These are phyloP conservation scores for Pinus albicaulis DNA, from an alignment of 75 land plant species.

Conservation along the genomic window DNA sequence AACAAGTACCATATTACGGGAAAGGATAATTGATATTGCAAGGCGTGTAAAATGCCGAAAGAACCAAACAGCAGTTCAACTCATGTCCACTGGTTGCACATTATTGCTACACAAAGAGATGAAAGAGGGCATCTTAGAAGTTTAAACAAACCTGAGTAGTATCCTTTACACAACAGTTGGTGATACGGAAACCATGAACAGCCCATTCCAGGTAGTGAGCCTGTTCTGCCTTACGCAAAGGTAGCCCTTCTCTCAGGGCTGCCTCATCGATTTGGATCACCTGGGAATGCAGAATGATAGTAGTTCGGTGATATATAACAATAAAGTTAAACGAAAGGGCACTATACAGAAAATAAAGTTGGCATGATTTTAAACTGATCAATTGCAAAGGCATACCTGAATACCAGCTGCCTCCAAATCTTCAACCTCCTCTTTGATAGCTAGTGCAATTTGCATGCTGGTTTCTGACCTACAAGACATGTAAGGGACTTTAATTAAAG, in stretches of 20 bases:
- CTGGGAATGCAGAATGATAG: slow-evolving; percentile 1
- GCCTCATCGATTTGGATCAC: slow-evolving; percentile 66
- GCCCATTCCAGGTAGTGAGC: slow-evolving; percentile 54
- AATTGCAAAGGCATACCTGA: slow-evolving; percentile 16
- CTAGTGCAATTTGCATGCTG: slow-evolving; percentile 79
- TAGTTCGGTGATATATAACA: background rate
- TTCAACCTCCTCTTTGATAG: slow-evolving; percentile 89
- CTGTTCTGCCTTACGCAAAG: slow-evolving; percentile 50
- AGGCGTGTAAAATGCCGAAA: background rate
- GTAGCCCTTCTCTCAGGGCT: slow-evolving; percentile 54
- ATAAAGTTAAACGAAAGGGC: background rate
- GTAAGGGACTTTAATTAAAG: background rate
- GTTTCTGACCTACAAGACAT: slow-evolving; percentile 36
- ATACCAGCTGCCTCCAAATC: slow-evolving; percentile 66
- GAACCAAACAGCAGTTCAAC: background rate
- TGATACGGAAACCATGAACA: slow-evolving; percentile 57
- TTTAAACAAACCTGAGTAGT: slow-evolving; percentile 37
- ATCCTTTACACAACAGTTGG: slow-evolving; percentile 53
- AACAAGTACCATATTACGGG: background rate
- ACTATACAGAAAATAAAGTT: too few relatives aligned
- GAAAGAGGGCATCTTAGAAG: background rate
- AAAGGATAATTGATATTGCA: background rate
- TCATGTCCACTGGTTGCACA: background rate
- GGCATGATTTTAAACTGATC: background rate
- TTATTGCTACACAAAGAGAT: background rate